Base-by-base conservation (phyloP, 495 filamentous ascomycete species). In the Filosporella fistucella region DNA sequence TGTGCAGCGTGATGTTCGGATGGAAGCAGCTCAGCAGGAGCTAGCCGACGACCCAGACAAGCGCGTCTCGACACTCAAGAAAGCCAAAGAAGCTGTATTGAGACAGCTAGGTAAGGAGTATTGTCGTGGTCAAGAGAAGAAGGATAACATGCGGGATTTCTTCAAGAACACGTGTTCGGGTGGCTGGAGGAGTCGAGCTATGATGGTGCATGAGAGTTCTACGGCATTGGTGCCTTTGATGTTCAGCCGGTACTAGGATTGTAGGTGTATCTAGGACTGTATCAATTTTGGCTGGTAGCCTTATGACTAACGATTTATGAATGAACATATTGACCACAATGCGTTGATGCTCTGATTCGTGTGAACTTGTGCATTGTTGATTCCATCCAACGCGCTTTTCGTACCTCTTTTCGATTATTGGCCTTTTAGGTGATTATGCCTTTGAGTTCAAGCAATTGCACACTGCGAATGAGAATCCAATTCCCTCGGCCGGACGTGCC, bases 161-260 rank as follows among this genome's bases (percentile, higher is more conserved):
- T 51, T 58, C 48, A 40, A 58, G 49, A 48, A 50, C 45, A 39
- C 64, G 55, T 57, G 57, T 56, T 40, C 63, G 34, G 57, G 18
- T 48, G n/a, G n/a, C n/a, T n/a, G n/a, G n/a, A 71, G 68, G 47
- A 66, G 68, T 25, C 61, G 66, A 29, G 47, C 63, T 41, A 66
- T 67, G 37, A 50, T 73, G 55, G 68, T 65, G 14, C 59, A 61
- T 30, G 57, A 66, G 57, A 68, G 65, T 36, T 51, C 38, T 23
- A 51, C 53, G 14, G 61, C 59, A 22, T 35, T 69, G 52, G 74
- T 76, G 41, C 74, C 74, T 51, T 61, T 77, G 45, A 68, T 77
- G 55, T 74, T 76, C 46, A 74, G 68, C 61, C 66, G 72, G 47
- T 61, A 50, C 35, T 56, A 45, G 38, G 21, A 16, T 20, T 29